Evolutionary conservation across 2,329 filamentous ascomycete species (phyloP), one percentile per base, ranked within the genome.

Genomic region (Aspergillus hortae): DNA sequence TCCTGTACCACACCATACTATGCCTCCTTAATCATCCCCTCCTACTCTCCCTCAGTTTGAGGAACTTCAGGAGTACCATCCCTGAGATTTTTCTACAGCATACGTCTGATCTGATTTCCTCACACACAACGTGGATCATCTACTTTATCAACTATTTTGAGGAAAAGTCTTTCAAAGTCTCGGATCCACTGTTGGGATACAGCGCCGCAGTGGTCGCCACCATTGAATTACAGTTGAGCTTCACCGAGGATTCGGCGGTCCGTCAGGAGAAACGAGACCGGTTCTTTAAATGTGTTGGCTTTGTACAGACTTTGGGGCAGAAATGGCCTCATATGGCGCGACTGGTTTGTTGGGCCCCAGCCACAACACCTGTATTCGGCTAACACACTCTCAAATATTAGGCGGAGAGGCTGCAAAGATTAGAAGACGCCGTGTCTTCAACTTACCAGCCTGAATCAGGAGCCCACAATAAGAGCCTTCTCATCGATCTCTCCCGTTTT

Each of bases 71-170:
- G 33, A 74, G 74, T 35, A 77, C 74, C 3, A 79, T 81, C 38
- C 79, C 79, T 0, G 77, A 81, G 46, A 77, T 79, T 1, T 82
- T 81, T 17, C 70, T 82, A 1, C 78, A 80, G 44, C 77, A 80
- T 55, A 80, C 77, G 0, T 77, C 76, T 11, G 78, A 81, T 49
- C 66, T 78, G 23, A 79, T 80, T 25, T 73, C 74, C 0, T 75
- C 74, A 0, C 78, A 81, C 54, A 76, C 77, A 0, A 75, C 74
- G 1, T 81, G 79, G 79, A 78, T 81, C 23, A 71, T 80, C 4
- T 77, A 80, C 58, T 76, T 80, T 45, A 73, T 81, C 43, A 74
- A 79, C 44, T 71, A 73, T 55, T 68, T 75, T 52, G 67, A 72
- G 64, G 69, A 75, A 56, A 74, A 77, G 59, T 63, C 62, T 0